Evolutionary conservation across 371 early-diverging fungal species (phyloP), one percentile per base, ranked within the genome.

Genomic region (Choanephora cucurbitarum): DNA sequence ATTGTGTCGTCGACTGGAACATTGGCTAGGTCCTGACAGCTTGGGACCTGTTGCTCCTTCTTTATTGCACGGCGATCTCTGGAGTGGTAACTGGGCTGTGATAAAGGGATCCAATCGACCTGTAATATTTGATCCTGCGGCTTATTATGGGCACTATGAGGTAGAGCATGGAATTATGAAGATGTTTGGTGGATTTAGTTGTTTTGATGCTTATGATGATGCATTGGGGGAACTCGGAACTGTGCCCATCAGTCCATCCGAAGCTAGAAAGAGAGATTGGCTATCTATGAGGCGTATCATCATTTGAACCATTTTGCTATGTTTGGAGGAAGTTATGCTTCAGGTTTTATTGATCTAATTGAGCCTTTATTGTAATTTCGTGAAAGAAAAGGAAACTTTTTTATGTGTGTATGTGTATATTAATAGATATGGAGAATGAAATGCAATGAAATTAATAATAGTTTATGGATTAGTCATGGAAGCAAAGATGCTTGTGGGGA

Each of bases 281-380:
- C 60, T 13, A 44, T 68, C 4, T 72, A 73, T 44, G 59, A 73
- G 37, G 34, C 65, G 0, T 71, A 73, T 48, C 66, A 73, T 63
- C 72, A 69, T 44, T 49, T 72, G 24, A 72, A 73, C 55, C 73
- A 73, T 43, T 71, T 60, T 49, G 57, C 58, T 15, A 66, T 73
- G 54, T 73, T 73, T 62, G 72, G 73, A 7, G 66, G 65, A 11
- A 47, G 65, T 18, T 73, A 73, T 54, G 54, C 28, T 7, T 17
- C 31, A 23, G 57, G 62, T 21, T 64, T 55, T 44, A 28, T 67
- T 21, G 17, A 52, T 22, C 43, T 67, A 5, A 64, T 73, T 51
- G 61, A 60, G 32, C 54, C 44, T 10, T 11, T 71, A 13, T 41
- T 61, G 6, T 64, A 55, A 47, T 7, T n/a, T n/a, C 33, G 21